Conservation (phyloP, 2,329 filamentous ascomycete genomes). For the Teratosphaeria pseudoeucalypti region DNA sequence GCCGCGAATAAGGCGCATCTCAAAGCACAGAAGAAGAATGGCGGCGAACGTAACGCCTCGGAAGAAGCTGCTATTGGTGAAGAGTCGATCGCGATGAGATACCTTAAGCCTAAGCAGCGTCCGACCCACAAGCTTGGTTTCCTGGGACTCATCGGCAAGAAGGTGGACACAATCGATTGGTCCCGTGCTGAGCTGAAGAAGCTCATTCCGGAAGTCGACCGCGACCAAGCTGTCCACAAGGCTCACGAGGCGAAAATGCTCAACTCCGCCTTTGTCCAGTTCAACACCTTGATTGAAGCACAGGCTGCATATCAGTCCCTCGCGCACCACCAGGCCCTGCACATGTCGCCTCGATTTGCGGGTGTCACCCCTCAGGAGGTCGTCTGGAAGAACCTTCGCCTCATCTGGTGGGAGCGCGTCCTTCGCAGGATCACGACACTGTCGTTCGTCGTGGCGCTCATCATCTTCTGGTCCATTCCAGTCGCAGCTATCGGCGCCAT, state of each 20-base stretch:
- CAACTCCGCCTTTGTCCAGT: slow-evolving; percentile 83
- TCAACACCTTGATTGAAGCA: slow-evolving; percentile 68
- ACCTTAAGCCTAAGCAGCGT: slow-evolving; percentile 61
- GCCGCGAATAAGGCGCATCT: slow-evolving; percentile 61
- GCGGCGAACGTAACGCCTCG: slow-evolving; percentile 25
- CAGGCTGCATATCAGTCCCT: slow-evolving; percentile 80
- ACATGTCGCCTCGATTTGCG: slow-evolving; percentile 77
- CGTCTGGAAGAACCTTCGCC: slow-evolving; percentile 74
- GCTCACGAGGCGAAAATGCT: slow-evolving; percentile 53
- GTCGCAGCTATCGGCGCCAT: slow-evolving; percentile 73
- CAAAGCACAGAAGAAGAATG: slow-evolving; percentile 53
- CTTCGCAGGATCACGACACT: slow-evolving; percentile 54
- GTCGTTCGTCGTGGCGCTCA: slow-evolving; percentile 62
- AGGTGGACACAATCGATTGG: slow-evolving; percentile 93
- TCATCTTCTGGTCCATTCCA: slow-evolving; percentile 78
- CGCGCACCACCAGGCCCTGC: slow-evolving; percentile 74
- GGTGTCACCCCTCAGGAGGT: slow-evolving; percentile 74
- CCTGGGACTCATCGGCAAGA: slow-evolving; percentile 56
- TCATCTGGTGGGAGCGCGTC: slow-evolving; percentile 79
- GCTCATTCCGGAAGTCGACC: slow-evolving; percentile 60
- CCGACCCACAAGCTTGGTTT: slow-evolving; percentile 66
- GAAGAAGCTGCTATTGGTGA: slow-evolving; percentile 43
- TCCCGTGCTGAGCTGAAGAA: slow-evolving; percentile 66
- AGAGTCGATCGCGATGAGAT: slow-evolving; percentile 61
- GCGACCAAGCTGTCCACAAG: slow-evolving; percentile 57